Percentiles rank a stretch among this genome's conserved stretches.
Conservation (phyloP, 495 filamentous ascomycete genomes). For the Annulohypoxylon stygium region DNA sequence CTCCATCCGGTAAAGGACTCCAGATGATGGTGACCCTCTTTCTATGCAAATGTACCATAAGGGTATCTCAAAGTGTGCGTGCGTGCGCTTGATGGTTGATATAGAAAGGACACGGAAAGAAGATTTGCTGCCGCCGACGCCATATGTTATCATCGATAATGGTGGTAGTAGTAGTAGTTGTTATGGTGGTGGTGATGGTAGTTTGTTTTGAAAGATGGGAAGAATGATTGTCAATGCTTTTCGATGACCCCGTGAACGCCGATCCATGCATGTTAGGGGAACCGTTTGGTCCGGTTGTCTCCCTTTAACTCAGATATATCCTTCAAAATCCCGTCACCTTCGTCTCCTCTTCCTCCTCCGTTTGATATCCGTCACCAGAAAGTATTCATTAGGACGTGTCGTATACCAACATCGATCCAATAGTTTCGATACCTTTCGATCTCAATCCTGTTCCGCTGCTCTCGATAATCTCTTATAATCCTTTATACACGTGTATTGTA, state of each 20-base stretch:
- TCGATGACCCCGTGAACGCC: slow-evolving; percentile 22
- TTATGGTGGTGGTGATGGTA: not conserved
- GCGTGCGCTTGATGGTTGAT: not conserved
- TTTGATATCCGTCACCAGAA: not conserved
- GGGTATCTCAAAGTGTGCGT: slow-evolving; percentile 11
- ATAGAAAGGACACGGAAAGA: not conserved
- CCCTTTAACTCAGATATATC: not conserved
- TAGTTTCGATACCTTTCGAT: not conserved
- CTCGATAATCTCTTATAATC: not conserved
- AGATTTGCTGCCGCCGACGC: not conserved
- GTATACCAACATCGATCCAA: slow-evolving; percentile 6
- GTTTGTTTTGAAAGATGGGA: not conserved
- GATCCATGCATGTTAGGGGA: slow-evolving; percentile 1
- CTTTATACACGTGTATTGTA: not conserved
- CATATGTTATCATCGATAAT: not conserved
- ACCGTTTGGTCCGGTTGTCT: not conserved
- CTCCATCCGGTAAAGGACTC: not conserved
- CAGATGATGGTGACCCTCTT: not conserved
- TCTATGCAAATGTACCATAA: slow-evolving; percentile 18
- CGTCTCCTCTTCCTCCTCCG: not conserved
- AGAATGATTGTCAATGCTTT: not conserved
- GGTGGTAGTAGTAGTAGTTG: not conserved
- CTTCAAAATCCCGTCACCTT: not conserved
- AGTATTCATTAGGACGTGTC: not conserved
- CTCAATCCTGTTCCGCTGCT: not conserved